Evolutionary conservation across 495 filamentous ascomycete genomes (phyloP), one percentile per base, ranked within the genome.

Genomic region (Lentithecium fluviatile): DNA sequence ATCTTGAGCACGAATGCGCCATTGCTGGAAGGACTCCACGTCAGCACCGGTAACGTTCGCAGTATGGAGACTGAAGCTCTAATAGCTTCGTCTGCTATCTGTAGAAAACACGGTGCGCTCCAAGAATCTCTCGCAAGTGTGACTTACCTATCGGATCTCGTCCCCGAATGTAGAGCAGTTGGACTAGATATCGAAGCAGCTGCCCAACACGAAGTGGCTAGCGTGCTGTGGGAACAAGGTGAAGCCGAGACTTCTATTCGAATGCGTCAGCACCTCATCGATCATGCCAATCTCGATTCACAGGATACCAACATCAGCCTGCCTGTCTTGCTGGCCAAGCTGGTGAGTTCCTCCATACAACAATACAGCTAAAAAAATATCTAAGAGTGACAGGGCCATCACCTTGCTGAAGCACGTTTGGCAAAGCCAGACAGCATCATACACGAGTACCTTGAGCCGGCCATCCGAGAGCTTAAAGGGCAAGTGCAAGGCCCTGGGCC

Each of bases 371-470:
- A 1, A 20, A 26, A n/a, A 15, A 5, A 4, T 45, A 45, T n/a
- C 66, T 71, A 42, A 71, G 37, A 34, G 24, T 19, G 24, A 6
- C 51, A 88, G 86, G 86, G 88, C 7, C 84, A 91, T 65, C 90
- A 91, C 69, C 84, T 95, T 43, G 94, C 94, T 0, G 89, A 95
- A 69, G 94, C 94, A 7, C 84, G 90, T n/a, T 74, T 97, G 4
- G 92, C 97, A 71, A 94, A 92, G 58, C 90, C 95, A 0, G 90
- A 96, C 62, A 83, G 82, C 47, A 96, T 97, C 43, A 89, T 97
- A 43, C 83, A 85, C 56, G 83, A 85, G 20, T 95, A 96, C 62
- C 79, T 99, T 6, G 81, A 84, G 26, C 85, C 87, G 6, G 91
- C 94, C 1, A 85, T 97, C 37, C 86, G 85, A 66, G 87, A 92